These are phyloP conservation scores for Chiua sp. DNA, from an alignment of 1,284 basidiomycete genomes.

Conservation along the genomic window DNA sequence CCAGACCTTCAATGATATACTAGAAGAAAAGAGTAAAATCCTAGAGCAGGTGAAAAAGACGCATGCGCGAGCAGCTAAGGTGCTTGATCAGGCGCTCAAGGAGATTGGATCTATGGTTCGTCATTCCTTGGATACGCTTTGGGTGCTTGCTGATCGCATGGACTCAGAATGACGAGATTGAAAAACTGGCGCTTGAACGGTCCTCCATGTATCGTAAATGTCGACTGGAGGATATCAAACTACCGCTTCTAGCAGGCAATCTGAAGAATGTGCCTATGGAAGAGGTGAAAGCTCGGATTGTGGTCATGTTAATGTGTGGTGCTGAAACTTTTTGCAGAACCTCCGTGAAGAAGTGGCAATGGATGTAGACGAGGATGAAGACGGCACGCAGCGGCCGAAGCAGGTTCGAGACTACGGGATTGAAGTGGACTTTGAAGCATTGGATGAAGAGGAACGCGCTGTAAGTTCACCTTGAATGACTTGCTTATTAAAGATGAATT, in stretches of 20 bases:
- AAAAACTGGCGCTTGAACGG: slow-evolving; percentile 86
- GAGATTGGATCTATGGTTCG: slow-evolving; percentile 82
- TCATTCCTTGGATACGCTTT: slow-evolving; percentile 1
- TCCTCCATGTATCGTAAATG: slow-evolving; percentile 91
- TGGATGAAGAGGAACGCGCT: slow-evolving; percentile 87
- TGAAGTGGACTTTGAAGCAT: slow-evolving; percentile 83
- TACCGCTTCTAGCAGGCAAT: slow-evolving; percentile 81
- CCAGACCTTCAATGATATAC: slow-evolving; percentile 59
- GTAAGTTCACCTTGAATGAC: slow-evolving; percentile 43
- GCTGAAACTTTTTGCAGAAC: slow-evolving; percentile 54
- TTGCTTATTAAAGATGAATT: background rate
- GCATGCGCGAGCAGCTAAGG: slow-evolving; percentile 71
- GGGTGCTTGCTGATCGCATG: background rate
- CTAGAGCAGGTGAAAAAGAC: slow-evolving; percentile 83
- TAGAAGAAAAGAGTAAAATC: slow-evolving; percentile 71
- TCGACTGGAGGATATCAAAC: slow-evolving; percentile 89
- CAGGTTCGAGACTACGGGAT: slow-evolving; percentile 87
- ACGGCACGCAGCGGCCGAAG: slow-evolving; percentile 74
- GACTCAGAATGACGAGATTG: slow-evolving; percentile 90
- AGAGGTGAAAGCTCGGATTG: slow-evolving; percentile 62
- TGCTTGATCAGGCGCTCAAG: slow-evolving; percentile 87
- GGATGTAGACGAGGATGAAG: slow-evolving; percentile 89
- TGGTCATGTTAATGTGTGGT: background rate
- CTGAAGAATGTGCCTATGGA: slow-evolving; percentile 93
- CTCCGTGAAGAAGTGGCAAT: slow-evolving; percentile 85